Percentiles rank a stretch among this genome's conserved stretches.
phyloP scores from a whole-genome alignment of 1,284 basidiomycete genomes.

The Irpex sp. region DNA sequence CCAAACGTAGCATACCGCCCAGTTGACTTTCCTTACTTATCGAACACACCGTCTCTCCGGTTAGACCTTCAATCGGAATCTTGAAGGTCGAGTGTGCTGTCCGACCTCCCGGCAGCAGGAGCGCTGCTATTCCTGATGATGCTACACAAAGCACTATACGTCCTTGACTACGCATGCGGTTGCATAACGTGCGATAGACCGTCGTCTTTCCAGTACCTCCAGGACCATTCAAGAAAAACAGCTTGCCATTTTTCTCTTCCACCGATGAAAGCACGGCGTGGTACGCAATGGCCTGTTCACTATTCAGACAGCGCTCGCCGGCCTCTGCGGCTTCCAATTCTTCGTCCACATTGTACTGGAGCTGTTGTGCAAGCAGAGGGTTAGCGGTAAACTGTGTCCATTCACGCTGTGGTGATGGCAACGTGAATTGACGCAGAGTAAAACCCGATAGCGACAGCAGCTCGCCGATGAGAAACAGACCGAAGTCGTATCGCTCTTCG shows the following conservation, averaged over 20 bases:
- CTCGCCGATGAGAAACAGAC: too few relatives aligned
- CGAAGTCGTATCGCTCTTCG: too few relatives aligned
- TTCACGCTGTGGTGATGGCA: neutral
- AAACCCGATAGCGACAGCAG: too few relatives aligned
- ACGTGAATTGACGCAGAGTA: slow-evolving; percentile 23
- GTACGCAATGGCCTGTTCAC: slow-evolving; percentile 27
- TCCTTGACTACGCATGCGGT: slow-evolving; percentile 22
- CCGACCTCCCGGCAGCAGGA: slow-evolving; percentile 36
- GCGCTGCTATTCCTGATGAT: slow-evolving; percentile 42
- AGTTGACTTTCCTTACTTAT: slow-evolving; percentile 25
- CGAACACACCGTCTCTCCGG: slow-evolving; percentile 18
- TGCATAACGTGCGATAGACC: slow-evolving; percentile 37
- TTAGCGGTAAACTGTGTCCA: too few relatives aligned
- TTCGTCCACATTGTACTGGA: too few relatives aligned
- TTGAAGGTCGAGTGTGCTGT: slow-evolving; percentile 43
- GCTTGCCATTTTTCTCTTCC: too few relatives aligned
- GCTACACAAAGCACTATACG: slow-evolving; percentile 40
- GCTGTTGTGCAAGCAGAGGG: too few relatives aligned
- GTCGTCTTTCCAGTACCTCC: slow-evolving; percentile 52
- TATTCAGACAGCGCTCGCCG: slow-evolving; percentile 26
- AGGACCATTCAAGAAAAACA: slow-evolving; percentile 43
- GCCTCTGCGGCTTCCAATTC: slow-evolving; percentile 16
- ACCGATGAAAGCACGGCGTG: too few relatives aligned
- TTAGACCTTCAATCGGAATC: slow-evolving; percentile 12
- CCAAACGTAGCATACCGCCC: slow-evolving; percentile 21